These are phyloP conservation scores for Rhododendron mucronatum DNA, from an alignment of 148 eudicot genomes.

Conservation along the genomic window DNA sequence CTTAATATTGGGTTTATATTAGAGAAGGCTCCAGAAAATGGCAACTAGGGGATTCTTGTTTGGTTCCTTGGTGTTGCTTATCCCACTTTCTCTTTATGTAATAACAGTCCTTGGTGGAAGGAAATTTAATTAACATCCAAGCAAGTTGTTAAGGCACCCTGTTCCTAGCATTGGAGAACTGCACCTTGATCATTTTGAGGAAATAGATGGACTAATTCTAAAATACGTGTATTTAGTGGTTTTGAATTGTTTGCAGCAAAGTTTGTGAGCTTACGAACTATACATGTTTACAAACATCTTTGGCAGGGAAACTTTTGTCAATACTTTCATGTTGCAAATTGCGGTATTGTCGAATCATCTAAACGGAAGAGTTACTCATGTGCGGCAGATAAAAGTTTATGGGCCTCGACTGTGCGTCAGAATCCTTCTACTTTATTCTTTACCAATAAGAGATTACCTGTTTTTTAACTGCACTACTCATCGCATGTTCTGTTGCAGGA, in stretches of 20 bases:
- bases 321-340: constrained; percentile 90
- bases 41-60: background rate
- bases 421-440: background rate
- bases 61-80: background rate
- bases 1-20: background rate
- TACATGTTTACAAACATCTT: background rate
- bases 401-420: constrained; percentile 79
- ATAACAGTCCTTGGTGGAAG: background rate
- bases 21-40: background rate
- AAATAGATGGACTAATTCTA: background rate
- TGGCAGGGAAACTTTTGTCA: constrained; percentile 87
- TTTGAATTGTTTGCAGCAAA: background rate
- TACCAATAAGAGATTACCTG: background rate
- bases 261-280: background rate
- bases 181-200: background rate
- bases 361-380: constrained; percentile 86
- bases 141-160: background rate
- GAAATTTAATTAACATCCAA: background rate
- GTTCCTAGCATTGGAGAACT: constrained; percentile 2
- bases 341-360: constrained; percentile 80
- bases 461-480: constrained; percentile 2
- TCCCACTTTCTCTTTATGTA: background rate
- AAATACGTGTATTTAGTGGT: background rate
- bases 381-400: constrained; percentile 94
- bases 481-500: constrained; percentile 30